Evolutionary conservation across 305 asterid genomes (phyloP), one percentile per base, ranked within the genome.

Genomic region (Striga hermonthica): DNA sequence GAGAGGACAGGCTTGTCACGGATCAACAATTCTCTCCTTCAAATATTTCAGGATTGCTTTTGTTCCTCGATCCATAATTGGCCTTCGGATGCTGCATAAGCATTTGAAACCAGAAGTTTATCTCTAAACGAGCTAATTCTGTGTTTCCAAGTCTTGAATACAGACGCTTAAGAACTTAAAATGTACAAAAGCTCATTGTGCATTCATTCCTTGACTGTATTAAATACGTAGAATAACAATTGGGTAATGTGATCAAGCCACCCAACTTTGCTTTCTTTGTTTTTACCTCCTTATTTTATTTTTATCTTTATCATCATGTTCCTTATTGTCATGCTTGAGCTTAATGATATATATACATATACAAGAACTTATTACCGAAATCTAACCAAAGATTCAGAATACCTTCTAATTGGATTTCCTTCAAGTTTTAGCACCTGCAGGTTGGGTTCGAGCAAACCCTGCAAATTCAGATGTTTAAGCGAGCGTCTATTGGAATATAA

Each of bases 331-430:
- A 49, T 47, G 39, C 40, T 47, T n/a, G 60, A 57, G 70, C 61
- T 36, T n/a, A 53, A 35, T 59, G 45, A 44, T 58, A 31, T 69
- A 52, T 52, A 31, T 57, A 36, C 49, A 52, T 52, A 31, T 57
- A 36, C 49, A 57, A 35, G 4, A 15, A 60, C 28, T 35, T 31
- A 59, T 67, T 6, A 15, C 37, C 35, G 47, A 54, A 69, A 6
- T 73, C 16, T 37, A 57, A 45, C 31, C 22, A 35, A 63, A 50
- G 60, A 68, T 44, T 45, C 5, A 37, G 59, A 15, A 16, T 83
- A 93, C 99, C 99, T 93, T 80, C 99, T 78, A 73, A 93, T 69
- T 52, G 99, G 91, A 76, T 93, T 93, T 66, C 99, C 99, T 9
- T 88, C 97, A 48, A 93, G 80, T 76, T 74, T 88, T 52, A 93